These are phyloP conservation scores for Myxozyma neotropica DNA, from an alignment of 805 yeast genomes.

Conservation along the genomic window DNA sequence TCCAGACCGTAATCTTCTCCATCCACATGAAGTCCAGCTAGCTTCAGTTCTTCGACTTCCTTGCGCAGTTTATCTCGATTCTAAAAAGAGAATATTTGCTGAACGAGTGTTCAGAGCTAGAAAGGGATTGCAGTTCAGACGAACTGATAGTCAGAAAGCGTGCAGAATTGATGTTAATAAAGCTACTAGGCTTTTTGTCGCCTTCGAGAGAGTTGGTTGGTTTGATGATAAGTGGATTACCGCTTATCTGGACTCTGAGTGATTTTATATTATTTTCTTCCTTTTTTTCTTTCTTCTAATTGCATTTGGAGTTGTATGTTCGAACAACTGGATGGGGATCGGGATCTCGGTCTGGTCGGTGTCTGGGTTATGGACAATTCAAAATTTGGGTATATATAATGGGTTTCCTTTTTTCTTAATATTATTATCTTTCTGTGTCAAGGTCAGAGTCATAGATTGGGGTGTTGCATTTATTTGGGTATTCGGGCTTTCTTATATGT, in stretches of 20 bases:
- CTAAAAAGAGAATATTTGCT: slow-evolving; percentile 80
- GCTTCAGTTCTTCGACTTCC: slow-evolving; percentile 92
- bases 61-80: slow-evolving; percentile 73
- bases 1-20: slow-evolving; percentile 70
- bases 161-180: slow-evolving; percentile 96
- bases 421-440: not conserved
- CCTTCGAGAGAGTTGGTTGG: slow-evolving; percentile 92
- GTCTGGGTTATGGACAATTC: not conserved
- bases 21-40: slow-evolving; percentile 85
- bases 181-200: slow-evolving; percentile 86
- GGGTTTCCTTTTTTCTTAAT: not conserved
- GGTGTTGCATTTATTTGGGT: not conserved
- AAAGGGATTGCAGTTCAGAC: slow-evolving; percentile 76
- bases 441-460: not conserved
- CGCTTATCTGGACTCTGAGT: slow-evolving; percentile 6
- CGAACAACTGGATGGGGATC: slow-evolving; percentile 2
- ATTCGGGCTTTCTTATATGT: not conserved
- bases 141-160: slow-evolving; percentile 98
- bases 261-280: not conserved
- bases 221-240: slow-evolving; percentile 56
- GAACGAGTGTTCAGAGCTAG: slow-evolving; percentile 79
- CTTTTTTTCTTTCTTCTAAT: not conserved
- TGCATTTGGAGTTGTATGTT: slow-evolving; percentile 7
- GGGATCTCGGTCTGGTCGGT: not conserved
- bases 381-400: not conserved